Evolutionary conservation across 1,284 basidiomycete genomes (phyloP).

Genomic region (Porogramme epimiltina): DNA sequence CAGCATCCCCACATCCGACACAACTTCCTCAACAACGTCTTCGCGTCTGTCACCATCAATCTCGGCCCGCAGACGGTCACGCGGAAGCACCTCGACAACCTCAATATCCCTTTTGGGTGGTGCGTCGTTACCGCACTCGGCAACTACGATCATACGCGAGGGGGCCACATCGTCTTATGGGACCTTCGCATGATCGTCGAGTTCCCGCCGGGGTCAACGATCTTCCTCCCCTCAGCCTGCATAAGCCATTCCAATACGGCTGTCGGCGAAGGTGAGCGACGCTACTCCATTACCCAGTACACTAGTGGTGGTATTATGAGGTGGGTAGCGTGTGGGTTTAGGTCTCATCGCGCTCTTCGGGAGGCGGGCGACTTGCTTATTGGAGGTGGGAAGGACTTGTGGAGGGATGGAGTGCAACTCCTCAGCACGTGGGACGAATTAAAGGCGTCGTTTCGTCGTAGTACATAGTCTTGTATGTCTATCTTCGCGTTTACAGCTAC

Average conservation of each 20-base stretch:
- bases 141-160: constrained; percentile 19
- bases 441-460: neutral
- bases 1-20: constrained; percentile 1
- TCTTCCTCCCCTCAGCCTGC: constrained; percentile 31
- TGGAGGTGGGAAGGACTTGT: no score
- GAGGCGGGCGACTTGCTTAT: no score
- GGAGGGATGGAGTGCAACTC: no score
- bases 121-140: constrained; percentile 29
- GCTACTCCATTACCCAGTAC: constrained; percentile 29
- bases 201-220: constrained; percentile 24
- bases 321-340: constrained; percentile 25
- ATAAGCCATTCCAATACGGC: constrained; percentile 30
- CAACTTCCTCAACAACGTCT: constrained; percentile 7
- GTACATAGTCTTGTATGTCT: no score
- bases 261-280: constrained; percentile 19
- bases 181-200: constrained; percentile 27
- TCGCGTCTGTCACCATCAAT: constrained; percentile 22
- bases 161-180: constrained; percentile 31
- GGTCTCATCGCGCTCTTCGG: neutral
- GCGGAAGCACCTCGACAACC: constrained; percentile 18
- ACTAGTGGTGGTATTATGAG: constrained; percentile 27
- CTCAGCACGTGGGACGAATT: no score
- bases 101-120: constrained; percentile 24
- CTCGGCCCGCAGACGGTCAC: constrained; percentile 17
- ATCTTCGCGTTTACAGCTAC: constrained; percentile 99